Evolutionary conservation across 192 early-diverging fungal genomes (phyloP).

Genomic region (Lobulomyces angularis): DNA sequence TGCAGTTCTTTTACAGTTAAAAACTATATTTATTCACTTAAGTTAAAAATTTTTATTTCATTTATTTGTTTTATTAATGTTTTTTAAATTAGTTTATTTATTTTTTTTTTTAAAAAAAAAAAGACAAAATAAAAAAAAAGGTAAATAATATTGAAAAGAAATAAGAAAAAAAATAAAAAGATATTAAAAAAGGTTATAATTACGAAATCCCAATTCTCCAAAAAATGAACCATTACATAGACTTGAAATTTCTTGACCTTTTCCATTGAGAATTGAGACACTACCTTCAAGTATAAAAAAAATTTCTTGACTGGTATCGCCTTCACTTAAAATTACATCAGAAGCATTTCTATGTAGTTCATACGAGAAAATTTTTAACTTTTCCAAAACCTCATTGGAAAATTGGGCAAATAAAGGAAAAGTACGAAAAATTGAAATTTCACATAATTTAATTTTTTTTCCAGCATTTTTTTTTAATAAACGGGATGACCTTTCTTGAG

Average conservation of each 20-base stretch:
- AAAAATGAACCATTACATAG: neutral
- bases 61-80: slow-evolving; percentile 19
- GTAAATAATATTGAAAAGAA: neutral
- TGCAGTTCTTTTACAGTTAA: slow-evolving; percentile 15
- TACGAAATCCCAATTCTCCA: neutral
- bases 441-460: no score
- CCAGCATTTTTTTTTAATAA: no score
- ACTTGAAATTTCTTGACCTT: slow-evolving; percentile 6
- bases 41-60: neutral
- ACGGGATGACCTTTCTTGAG: no score
- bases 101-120: neutral
- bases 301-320: slow-evolving; percentile 27
- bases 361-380: slow-evolving; percentile 3
- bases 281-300: slow-evolving; percentile 23
- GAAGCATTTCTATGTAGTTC: slow-evolving; percentile 16
- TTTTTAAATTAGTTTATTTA: slow-evolving; percentile 19
- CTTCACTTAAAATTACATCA: slow-evolving; percentile 21
- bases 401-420: slow-evolving; percentile 30
- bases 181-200: neutral
- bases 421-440: no score
- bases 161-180: neutral
- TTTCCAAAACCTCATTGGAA: slow-evolving; percentile 14
- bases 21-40: slow-evolving; percentile 12
- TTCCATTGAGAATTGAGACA: slow-evolving; percentile 14
- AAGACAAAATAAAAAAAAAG: neutral